Conservation (phyloP, 345 rosid genomes). For the Citrus hindsii region DNA sequence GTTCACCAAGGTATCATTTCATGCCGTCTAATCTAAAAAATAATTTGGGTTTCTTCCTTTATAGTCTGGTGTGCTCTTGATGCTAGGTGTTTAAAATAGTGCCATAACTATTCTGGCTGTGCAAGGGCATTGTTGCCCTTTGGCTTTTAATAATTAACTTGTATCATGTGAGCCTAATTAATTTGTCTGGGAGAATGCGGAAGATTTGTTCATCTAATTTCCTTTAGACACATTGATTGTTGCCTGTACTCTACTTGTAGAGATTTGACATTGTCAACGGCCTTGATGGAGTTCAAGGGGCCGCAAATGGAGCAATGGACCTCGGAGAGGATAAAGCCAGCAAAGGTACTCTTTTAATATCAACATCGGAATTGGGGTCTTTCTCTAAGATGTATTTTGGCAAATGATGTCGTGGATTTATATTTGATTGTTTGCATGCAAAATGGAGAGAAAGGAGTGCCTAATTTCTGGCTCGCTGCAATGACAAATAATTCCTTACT, state of each 20-base stretch:
- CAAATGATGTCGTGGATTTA: neutral
- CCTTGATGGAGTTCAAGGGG: conserved; percentile 43
- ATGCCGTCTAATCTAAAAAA: neutral
- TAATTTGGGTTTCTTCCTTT: neutral
- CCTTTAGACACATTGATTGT: no score
- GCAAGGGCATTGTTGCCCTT: no score
- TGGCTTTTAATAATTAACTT: no score
- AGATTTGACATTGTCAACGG: conserved; percentile 87
- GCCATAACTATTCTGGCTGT: neutral
- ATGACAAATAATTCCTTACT: conserved; percentile 92
- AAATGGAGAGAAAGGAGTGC: conserved; percentile 84
- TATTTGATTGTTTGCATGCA: conserved; percentile 8
- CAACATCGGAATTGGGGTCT: neutral
- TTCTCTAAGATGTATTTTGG: neutral
- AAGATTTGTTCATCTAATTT: neutral
- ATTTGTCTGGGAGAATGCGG: neutral
- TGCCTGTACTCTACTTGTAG: conserved; percentile 25
- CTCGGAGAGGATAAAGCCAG: conserved; percentile 50
- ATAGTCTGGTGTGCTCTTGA: neutral
- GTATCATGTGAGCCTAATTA: neutral
- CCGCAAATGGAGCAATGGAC: conserved; percentile 41
- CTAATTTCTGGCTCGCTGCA: conserved; percentile 89
- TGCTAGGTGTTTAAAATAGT: neutral
- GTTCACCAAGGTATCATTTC: conserved; percentile 54
- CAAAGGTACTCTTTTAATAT: conserved; percentile 45